Conservation (phyloP, 2,329 filamentous ascomycete species). For the Colletotrichum tanaceti region DNA sequence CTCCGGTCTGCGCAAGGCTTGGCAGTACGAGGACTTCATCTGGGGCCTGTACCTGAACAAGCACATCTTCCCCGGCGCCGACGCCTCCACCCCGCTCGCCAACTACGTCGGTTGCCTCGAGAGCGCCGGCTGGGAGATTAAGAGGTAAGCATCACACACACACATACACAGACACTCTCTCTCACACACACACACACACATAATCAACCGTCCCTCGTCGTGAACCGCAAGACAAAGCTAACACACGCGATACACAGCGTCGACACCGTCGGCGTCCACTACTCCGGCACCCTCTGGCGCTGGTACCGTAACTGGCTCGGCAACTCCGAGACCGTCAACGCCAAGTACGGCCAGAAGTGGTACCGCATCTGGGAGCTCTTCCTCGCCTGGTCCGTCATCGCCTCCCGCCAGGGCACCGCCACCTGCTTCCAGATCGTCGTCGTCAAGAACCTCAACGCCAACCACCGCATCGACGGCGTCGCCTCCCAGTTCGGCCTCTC, state of each 20-base stretch:
- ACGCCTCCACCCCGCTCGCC: conserved; percentile 92
- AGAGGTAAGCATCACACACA: conserved; percentile 58
- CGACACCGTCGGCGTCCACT: conserved; percentile 96
- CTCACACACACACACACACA: too few relatives aligned
- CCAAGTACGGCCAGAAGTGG: conserved; percentile 96
- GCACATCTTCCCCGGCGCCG: conserved; percentile 97
- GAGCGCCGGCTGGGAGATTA: conserved; percentile 85
- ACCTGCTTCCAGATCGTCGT: conserved; percentile 89
- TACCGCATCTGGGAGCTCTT: conserved; percentile 97
- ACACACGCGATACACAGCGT: conserved; percentile 55
- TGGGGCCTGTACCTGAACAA: conserved; percentile 99
- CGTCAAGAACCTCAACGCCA: conserved; percentile 91
- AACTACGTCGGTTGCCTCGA: conserved; percentile 89
- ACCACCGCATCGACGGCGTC: conserved; percentile 82
- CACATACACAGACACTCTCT: too few relatives aligned
- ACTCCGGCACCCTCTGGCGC: conserved; percentile 94
- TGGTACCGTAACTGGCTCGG: conserved; percentile 99
- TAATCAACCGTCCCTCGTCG: neutral
- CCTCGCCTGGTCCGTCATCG: conserved; percentile 86
- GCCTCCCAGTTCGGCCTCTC: conserved; percentile 74
- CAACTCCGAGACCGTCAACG: conserved; percentile 91
- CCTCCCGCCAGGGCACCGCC: conserved; percentile 83
- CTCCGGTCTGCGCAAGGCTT: conserved; percentile 90
- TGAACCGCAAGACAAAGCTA: neutral
- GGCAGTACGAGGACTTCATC: conserved; percentile 98